Percentiles rank a stretch among this genome's conserved stretches.
Evolutionary conservation across 768 basidiomycete species (phyloP).

Genomic region (Psilocybe cyanescens): DNA sequence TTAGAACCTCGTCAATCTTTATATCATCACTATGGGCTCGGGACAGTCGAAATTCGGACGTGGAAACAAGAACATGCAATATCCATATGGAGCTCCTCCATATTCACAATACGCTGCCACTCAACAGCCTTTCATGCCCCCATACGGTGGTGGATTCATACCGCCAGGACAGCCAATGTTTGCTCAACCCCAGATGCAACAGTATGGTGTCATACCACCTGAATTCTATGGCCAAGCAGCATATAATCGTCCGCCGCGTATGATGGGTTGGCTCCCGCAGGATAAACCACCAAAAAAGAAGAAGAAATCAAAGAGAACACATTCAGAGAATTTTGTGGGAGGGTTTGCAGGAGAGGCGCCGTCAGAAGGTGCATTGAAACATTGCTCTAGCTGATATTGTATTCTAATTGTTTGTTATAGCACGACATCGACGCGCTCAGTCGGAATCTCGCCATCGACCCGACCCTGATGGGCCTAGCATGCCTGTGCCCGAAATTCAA

Average conservation of each 20-base stretch:
- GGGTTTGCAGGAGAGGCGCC: slow-evolving; percentile 25
- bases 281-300: slow-evolving; percentile 14
- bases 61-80: slow-evolving; percentile 17
- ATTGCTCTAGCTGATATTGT: not conserved
- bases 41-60: slow-evolving; percentile 21
- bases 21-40: slow-evolving; percentile 17
- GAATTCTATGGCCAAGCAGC: slow-evolving; percentile 21
- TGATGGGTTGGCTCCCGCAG: slow-evolving; percentile 27
- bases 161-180: slow-evolving; percentile 14
- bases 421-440: slow-evolving; percentile 1
- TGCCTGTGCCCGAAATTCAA: slow-evolving; percentile 1
- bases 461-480: not conserved
- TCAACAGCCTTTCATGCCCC: slow-evolving; percentile 17
- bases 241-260: slow-evolving; percentile 25
- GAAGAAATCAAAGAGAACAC: slow-evolving; percentile 18
- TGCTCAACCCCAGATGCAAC: slow-evolving; percentile 16
- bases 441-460: slow-evolving; percentile 4
- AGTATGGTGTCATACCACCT: slow-evolving; percentile 27
- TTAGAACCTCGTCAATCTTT: not conserved
- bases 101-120: slow-evolving; percentile 14
- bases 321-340: slow-evolving; percentile 29
- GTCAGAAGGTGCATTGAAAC: slow-evolving; percentile 16
- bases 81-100: slow-evolving; percentile 20
- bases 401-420: slow-evolving; percentile 3
- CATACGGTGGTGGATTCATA: slow-evolving; percentile 10